Percentiles rank a stretch among this genome's conserved stretches.
These are phyloP conservation scores for Starmerella lactis-condensi DNA, from an alignment of 805 yeast species.

Conservation along the genomic window DNA sequence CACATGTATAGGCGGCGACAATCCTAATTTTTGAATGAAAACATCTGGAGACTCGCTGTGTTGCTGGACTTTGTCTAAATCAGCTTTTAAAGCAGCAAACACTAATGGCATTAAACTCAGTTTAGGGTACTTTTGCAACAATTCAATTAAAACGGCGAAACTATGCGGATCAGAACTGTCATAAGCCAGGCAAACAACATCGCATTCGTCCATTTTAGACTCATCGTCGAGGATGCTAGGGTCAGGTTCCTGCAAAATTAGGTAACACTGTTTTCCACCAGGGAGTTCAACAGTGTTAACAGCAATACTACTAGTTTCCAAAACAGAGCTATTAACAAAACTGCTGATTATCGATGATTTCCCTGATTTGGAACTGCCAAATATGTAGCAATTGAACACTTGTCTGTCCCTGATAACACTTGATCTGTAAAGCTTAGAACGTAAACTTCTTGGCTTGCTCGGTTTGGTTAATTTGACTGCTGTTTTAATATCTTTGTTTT, in stretches of 20 bases:
- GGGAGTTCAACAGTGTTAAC: conserved; percentile 83
- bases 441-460: conserved; percentile 46
- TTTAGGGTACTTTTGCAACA: conserved; percentile 41
- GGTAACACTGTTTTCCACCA: conserved; percentile 89
- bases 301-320: conserved; percentile 62
- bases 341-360: conserved; percentile 70
- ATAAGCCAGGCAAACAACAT: conserved; percentile 72
- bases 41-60: conserved; percentile 80
- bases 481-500: conserved; percentile 20
- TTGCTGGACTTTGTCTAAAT: conserved; percentile 87
- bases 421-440: conserved; percentile 49
- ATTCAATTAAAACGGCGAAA: conserved; percentile 58
- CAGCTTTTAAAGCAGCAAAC: conserved; percentile 87
- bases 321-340: conserved; percentile 53
- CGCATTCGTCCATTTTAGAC: conserved; percentile 60
- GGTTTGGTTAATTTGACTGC: conserved; percentile 73
- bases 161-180: conserved; percentile 95
- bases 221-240: conserved; percentile 62
- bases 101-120: conserved; percentile 59
- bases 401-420: conserved; percentile 56
- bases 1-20: conserved; percentile 77
- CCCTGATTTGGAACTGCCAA: conserved; percentile 78
- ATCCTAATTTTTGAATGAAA: conserved; percentile 42
- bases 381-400: conserved; percentile 72
- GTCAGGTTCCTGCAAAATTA: conserved; percentile 83